phyloP scores from a whole-genome alignment of 352 stramenopile species.

The Phytophthora sp. region DNA sequence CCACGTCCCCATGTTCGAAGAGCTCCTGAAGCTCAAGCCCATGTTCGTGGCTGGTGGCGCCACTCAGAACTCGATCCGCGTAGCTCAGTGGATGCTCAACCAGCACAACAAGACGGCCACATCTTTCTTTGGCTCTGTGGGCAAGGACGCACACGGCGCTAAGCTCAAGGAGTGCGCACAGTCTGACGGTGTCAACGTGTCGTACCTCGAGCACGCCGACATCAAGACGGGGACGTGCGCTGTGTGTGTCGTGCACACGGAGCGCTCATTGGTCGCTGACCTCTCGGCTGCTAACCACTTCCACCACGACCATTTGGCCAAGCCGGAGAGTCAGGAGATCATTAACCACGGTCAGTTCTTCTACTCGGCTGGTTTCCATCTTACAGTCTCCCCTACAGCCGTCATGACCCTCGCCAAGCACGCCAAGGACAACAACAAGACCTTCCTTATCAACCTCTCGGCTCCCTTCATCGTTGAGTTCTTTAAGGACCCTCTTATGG shows the following conservation, averaged over 20 bases:
- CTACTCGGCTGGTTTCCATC: constrained; percentile 99
- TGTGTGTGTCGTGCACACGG: constrained; percentile 95
- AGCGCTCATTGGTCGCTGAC: constrained; percentile 97
- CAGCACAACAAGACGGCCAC: constrained; percentile 82
- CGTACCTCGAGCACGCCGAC: constrained; percentile 96
- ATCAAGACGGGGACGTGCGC: constrained; percentile 97
- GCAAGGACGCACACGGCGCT: constrained; percentile 94
- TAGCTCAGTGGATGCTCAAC: constrained; percentile 99
- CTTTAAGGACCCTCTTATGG: constrained; percentile 97
- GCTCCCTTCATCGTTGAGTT: constrained; percentile 99
- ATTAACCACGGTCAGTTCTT: constrained; percentile 95
- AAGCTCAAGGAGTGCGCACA: constrained; percentile 94
- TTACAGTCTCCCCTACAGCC: constrained; percentile 96
- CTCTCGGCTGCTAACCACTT: constrained; percentile 99
- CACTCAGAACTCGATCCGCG: constrained; percentile 99
- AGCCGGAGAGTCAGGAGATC: constrained; percentile 93
- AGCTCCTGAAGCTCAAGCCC: constrained; percentile 92
- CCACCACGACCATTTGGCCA: constrained; percentile 89
- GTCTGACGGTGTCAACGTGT: constrained; percentile 95
- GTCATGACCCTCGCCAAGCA: constrained; percentile 95
- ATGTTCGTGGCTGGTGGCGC: constrained; percentile 98
- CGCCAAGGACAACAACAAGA: constrained; percentile 92
- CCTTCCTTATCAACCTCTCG: constrained; percentile 97
- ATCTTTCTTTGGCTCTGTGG: constrained; percentile 97
- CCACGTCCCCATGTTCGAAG: constrained; percentile 97